Evolutionary conservation across 1,284 basidiomycete species (phyloP).

Genomic region (Trametes hirsuta): DNA sequence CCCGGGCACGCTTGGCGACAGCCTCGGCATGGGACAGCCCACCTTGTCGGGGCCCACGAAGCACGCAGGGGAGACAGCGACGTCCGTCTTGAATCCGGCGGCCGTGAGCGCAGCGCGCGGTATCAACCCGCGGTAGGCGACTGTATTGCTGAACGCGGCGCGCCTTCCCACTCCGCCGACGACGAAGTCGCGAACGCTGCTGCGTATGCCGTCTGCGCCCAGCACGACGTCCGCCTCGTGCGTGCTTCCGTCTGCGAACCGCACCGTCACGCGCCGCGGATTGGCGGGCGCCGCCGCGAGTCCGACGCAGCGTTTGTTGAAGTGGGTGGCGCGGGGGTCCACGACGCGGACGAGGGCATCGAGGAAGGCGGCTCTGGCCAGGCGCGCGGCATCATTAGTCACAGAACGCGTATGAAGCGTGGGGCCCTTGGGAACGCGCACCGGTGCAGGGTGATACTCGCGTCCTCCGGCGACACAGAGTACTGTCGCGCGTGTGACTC

Average conservation of each 20-base stretch:
- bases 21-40: neutral
- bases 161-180: constrained; percentile 32
- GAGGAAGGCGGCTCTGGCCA: constrained; percentile 47
- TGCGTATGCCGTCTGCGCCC: constrained; percentile 57
- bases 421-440: constrained; percentile 20
- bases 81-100: constrained; percentile 45
- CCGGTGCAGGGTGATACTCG: constrained; percentile 37
- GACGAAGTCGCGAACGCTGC: constrained; percentile 44
- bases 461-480: constrained; percentile 25
- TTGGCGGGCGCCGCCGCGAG: constrained; percentile 29
- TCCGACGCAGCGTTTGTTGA: constrained; percentile 52
- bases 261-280: constrained; percentile 36
- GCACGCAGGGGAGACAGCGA: constrained; percentile 41
- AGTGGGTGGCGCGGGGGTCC: constrained; percentile 45
- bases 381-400: neutral
- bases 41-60: constrained; percentile 50
- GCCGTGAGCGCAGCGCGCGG: constrained; percentile 40
- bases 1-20: neutral
- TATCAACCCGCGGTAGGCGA: constrained; percentile 51
- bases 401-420: neutral
- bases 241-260: constrained; percentile 50
- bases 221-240: constrained; percentile 54
- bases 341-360: constrained; percentile 49
- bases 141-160: constrained; percentile 46
- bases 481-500: constrained; percentile 7